Evolutionary conservation across 257 asterid species (phyloP).

Genomic region (Echium plantagineum): DNA sequence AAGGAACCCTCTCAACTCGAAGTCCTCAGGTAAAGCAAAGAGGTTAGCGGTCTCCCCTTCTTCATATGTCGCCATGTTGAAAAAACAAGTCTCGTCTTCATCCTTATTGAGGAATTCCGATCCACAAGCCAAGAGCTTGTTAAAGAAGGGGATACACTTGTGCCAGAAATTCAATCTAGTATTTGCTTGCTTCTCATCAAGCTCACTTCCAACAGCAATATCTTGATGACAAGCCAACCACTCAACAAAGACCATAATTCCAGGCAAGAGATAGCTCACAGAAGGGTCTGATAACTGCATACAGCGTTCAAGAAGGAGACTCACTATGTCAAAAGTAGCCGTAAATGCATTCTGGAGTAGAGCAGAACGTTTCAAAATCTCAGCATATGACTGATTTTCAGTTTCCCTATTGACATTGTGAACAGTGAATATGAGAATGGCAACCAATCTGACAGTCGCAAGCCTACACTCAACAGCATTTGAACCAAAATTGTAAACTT

Average conservation of each 20-base stretch:
- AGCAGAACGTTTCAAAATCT: conserved; percentile 79
- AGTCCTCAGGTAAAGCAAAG: conserved; percentile 84
- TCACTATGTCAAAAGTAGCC: conserved; percentile 76
- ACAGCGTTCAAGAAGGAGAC: conserved; percentile 65
- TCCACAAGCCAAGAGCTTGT: conserved; percentile 63
- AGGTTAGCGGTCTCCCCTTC: conserved; percentile 73
- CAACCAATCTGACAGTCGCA: conserved; percentile 58
- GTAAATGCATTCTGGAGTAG: conserved; percentile 71
- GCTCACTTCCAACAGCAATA: conserved; percentile 58
- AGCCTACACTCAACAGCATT: conserved; percentile 62
- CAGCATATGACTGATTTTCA: conserved; percentile 84
- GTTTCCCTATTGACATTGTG: conserved; percentile 67
- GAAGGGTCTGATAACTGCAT: conserved; percentile 68
- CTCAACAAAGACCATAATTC: conserved; percentile 79
- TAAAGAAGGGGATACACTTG: conserved; percentile 45
- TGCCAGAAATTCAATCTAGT: conserved; percentile 78
- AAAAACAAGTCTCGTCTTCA: conserved; percentile 74
- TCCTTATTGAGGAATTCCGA: conserved; percentile 34
- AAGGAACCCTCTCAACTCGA: conserved; percentile 79
- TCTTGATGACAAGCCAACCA: conserved; percentile 86
- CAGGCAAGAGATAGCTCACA: conserved; percentile 70
- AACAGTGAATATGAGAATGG: conserved; percentile 70
- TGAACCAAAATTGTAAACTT: conserved; percentile 52
- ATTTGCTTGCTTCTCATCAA: conserved; percentile 60
- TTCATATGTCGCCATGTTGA: conserved; percentile 77